Conservation (phyloP, 2,329 filamentous ascomycete genomes). For the Phyllosticta citrichinensis region DNA sequence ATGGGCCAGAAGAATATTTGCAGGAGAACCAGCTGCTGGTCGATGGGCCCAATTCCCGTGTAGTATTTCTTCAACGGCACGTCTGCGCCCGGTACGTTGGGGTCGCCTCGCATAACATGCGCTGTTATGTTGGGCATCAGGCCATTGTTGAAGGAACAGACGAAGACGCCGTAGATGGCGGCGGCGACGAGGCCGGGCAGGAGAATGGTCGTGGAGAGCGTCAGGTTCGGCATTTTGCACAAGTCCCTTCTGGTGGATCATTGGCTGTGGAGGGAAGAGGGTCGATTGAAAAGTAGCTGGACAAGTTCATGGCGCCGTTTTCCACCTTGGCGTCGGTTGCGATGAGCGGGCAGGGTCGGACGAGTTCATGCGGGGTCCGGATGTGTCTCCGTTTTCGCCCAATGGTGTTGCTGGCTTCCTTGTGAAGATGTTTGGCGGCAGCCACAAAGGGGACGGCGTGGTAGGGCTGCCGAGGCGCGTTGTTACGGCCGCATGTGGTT, state of each 20-base stretch:
- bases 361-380: not conserved
- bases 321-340: not conserved
- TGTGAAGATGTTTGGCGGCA: not conserved
- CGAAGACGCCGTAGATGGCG: not conserved
- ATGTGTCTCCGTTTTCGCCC: not conserved
- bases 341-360: not conserved
- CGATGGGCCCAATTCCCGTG: not conserved
- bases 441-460: not conserved
- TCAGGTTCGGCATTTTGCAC: conserved; percentile 1
- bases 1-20: conserved; percentile 7
- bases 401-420: not conserved
- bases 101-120: conserved; percentile 22
- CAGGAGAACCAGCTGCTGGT: conserved; percentile 1
- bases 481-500: not conserved
- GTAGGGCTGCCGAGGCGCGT: not conserved
- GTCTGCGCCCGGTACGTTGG: conserved; percentile 30
- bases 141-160: conserved; percentile 23
- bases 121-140: conserved; percentile 36
- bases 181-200: not conserved
- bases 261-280: not conserved
- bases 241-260: not conserved
- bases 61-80: not conserved
- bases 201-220: conserved; percentile 1
- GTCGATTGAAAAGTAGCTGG: not conserved
- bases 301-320: not conserved